Evolutionary conservation across 73 alveolate genomes (phyloP).

Genomic region (Breviolum minutum): DNA sequence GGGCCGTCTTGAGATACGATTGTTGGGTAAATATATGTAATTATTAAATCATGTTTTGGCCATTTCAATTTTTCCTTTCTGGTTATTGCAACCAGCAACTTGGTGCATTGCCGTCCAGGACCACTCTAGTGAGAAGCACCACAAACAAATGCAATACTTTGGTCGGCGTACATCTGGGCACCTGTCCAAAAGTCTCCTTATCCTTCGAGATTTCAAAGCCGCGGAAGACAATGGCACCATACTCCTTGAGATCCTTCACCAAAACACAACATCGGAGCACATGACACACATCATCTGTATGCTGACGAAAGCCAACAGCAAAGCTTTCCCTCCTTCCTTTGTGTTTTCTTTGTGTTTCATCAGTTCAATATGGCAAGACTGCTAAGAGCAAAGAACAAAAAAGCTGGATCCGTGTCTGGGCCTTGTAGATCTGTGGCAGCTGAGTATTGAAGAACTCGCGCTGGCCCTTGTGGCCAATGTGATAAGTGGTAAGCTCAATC

Average conservation of each 20-base stretch:
- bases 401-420: background rate
- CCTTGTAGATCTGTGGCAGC: slow-evolving; percentile 84
- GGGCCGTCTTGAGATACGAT: background rate
- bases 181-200: slow-evolving; percentile 83
- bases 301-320: background rate
- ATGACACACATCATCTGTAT: background rate
- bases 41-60: background rate
- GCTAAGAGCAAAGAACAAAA: background rate
- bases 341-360: too few species aligned
- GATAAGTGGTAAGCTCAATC: background rate
- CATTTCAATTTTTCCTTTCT: background rate
- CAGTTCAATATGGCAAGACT: background rate
- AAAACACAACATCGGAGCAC: background rate
- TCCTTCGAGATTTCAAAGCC: slow-evolving; percentile 89
- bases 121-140: background rate
- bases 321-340: too few species aligned
- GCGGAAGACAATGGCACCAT: slow-evolving; percentile 81
- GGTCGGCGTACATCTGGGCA: background rate
- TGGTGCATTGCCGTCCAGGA: background rate
- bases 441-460: slow-evolving; percentile 43
- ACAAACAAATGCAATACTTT: background rate
- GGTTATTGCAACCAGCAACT: background rate
- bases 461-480: slow-evolving; percentile 13
- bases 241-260: slow-evolving; percentile 41
- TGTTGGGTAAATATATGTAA: too few species aligned